These are phyloP conservation scores for Gynochthodes officinalis DNA, from an alignment of 257 asterid species.

Conservation along the genomic window DNA sequence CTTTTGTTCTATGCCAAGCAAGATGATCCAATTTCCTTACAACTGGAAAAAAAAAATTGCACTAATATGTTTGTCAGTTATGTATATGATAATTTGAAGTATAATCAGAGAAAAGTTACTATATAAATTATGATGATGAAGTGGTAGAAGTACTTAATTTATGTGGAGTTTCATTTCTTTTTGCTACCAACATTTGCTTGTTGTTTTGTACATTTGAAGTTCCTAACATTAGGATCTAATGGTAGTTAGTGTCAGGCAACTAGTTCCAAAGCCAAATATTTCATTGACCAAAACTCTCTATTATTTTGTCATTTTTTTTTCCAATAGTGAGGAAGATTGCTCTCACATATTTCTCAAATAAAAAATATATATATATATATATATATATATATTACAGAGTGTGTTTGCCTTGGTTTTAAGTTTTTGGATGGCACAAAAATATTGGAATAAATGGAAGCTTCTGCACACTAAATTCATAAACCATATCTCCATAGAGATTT, in stretches of 20 bases:
- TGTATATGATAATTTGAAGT: no score
- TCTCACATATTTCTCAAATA: conserved; percentile 8
- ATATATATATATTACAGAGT: not conserved
- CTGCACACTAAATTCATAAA: not conserved
- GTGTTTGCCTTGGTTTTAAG: not conserved
- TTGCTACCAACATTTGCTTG: not conserved
- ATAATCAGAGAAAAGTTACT: no score
- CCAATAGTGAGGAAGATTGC: conserved; percentile 3
- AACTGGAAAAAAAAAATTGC: no score
- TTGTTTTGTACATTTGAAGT: no score
- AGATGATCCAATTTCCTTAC: no score
- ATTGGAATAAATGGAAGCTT: conserved; percentile 4
- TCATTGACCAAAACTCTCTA: not conserved
- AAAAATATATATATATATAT: no score
- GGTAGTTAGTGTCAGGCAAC: not conserved
- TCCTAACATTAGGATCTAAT: no score
- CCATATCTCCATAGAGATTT: not conserved
- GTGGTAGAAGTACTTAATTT: not conserved
- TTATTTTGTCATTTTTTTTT: not conserved
- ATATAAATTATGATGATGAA: no score
- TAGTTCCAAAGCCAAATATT: not conserved
- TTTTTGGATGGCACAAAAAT: conserved; percentile 8
- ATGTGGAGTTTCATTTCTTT: not conserved
- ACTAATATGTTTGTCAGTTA: no score
- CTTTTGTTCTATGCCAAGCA: no score